Percentiles rank a stretch among this genome's conserved stretches.
These are phyloP conservation scores for Aspergillus caelatus DNA, from an alignment of 2,329 filamentous ascomycete species.

Conservation along the genomic window DNA sequence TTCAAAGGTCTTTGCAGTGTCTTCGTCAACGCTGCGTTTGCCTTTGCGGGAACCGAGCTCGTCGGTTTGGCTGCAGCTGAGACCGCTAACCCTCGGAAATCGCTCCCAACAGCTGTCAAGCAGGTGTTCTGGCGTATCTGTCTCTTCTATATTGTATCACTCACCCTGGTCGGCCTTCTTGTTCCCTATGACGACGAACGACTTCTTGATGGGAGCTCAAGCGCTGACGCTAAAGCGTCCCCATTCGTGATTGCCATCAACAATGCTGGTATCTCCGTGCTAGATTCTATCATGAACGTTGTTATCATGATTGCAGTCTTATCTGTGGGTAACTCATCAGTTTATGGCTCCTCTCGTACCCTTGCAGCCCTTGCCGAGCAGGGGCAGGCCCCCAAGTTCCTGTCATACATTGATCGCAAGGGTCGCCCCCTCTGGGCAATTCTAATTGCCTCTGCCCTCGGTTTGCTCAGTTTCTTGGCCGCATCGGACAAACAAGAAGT, in stretches of 20 bases:
- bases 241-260: slow-evolving; percentile 93
- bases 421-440: slow-evolving; percentile 81
- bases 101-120: slow-evolving; percentile 82
- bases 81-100: slow-evolving; percentile 63
- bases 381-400: slow-evolving; percentile 73
- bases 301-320: slow-evolving; percentile 90
- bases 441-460: slow-evolving; percentile 64
- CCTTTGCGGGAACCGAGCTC: slow-evolving; percentile 65
- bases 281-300: slow-evolving; percentile 91
- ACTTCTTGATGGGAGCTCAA: slow-evolving; percentile 61
- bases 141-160: slow-evolving; percentile 83
- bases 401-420: slow-evolving; percentile 80
- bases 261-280: slow-evolving; percentile 76
- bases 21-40: slow-evolving; percentile 66
- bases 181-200: slow-evolving; percentile 71
- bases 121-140: slow-evolving; percentile 95
- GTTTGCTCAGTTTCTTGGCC: slow-evolving; percentile 77
- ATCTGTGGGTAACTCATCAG: slow-evolving; percentile 87
- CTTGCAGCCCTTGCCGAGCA: slow-evolving; percentile 88
- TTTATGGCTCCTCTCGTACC: slow-evolving; percentile 89
- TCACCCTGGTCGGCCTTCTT: slow-evolving; percentile 78
- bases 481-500: slow-evolving; percentile 61
- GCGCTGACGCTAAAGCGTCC: slow-evolving; percentile 73
- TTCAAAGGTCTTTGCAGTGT: slow-evolving; percentile 66
- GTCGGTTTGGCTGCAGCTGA: slow-evolving; percentile 64